These are phyloP conservation scores for Claviceps africana DNA, from an alignment of 2,329 filamentous ascomycete species.

Conservation along the genomic window DNA sequence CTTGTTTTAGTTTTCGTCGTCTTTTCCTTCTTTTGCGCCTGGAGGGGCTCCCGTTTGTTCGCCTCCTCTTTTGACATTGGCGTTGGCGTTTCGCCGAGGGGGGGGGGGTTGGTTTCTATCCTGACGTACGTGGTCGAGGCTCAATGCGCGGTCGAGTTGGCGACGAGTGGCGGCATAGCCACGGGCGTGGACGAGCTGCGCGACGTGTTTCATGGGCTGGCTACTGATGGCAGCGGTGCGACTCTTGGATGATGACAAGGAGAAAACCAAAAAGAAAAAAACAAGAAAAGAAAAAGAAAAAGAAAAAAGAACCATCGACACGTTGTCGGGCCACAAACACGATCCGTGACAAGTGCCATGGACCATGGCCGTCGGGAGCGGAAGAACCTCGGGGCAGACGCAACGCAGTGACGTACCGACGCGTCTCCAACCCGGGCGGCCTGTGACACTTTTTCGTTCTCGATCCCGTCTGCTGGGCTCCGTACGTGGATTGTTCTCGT, in stretches of 20 bases:
- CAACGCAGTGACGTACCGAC: neutral
- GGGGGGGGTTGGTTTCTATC: too few species aligned
- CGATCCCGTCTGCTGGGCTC: too few species aligned
- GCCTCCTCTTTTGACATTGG: too few species aligned
- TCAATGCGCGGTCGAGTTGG: slow-evolving; percentile 27
- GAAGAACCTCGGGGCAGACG: slow-evolving; percentile 8
- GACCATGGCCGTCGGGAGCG: slow-evolving; percentile 1
- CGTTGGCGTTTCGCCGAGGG: too few species aligned
- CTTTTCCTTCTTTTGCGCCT: neutral
- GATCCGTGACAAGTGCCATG: too few species aligned
- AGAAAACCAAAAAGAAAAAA: too few species aligned
- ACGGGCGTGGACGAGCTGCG: slow-evolving; percentile 16
- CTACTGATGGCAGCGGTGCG: neutral
- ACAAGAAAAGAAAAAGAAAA: too few species aligned
- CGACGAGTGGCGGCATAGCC: slow-evolving; percentile 23
- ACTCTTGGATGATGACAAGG: neutral
- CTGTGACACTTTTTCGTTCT: too few species aligned
- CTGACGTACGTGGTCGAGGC: slow-evolving; percentile 44
- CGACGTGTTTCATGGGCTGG: slow-evolving; percentile 10
- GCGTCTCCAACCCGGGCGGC: too few species aligned
- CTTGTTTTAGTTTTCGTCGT: neutral
- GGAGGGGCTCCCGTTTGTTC: too few species aligned
- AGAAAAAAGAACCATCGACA: too few species aligned
- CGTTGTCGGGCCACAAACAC: too few species aligned
- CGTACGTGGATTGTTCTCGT: neutral